Base-by-base conservation (phyloP, 306 rosid species). In the Quercus berberidifolia region DNA sequence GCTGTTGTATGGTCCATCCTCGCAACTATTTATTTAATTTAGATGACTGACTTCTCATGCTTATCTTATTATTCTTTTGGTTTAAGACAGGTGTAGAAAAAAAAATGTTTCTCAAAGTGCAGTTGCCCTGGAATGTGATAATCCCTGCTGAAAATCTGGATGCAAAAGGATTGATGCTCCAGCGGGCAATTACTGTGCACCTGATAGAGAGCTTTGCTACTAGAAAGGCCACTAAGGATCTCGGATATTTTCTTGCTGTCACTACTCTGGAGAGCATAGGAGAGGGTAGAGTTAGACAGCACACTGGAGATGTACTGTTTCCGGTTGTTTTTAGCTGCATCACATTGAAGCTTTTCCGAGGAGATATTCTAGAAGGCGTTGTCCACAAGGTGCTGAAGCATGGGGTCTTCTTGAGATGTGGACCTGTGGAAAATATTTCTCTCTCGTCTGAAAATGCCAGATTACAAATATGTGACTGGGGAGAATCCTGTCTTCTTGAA, bases 301-400 rank as follows among this genome's bases (percentile, higher is more conserved):
- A 79, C 12, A 85, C 94, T 0, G 99, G 98, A 28, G 98, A 93
- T 46, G 97, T 95, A 31, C 87, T 93, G 79, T 95, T 93, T 76
- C 98, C 96, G 1, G 93, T 95, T 74, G 80, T 78, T 38, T 95
- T 91, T 41, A 90, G 86, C 52, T 87, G 91, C 49, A 41, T 95
- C 28, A 90, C 93, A 77, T 93, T 95, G 88, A 95, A 91, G 91
- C 81, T 92, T 59, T 85, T 81, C 72, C 83, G 81, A 86, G 98
- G 99, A 69, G 99, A 95, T 91, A 76, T 93, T 31, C 25, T 86
- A 13, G 94, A 91, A 77, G 98, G 98, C 9, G 89, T 85, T 6
- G 96, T 95, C 38, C 93, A 93, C 85, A 91, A 89, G 77, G 93
- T 93, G 71, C 78, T 93, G 68, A 95, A 93, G 88, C 96, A 91